Percentiles rank a stretch among this genome's conserved stretches.
phyloP scores from a whole-genome alignment of 306 rosid species.

The Acacia crassicarpa region DNA sequence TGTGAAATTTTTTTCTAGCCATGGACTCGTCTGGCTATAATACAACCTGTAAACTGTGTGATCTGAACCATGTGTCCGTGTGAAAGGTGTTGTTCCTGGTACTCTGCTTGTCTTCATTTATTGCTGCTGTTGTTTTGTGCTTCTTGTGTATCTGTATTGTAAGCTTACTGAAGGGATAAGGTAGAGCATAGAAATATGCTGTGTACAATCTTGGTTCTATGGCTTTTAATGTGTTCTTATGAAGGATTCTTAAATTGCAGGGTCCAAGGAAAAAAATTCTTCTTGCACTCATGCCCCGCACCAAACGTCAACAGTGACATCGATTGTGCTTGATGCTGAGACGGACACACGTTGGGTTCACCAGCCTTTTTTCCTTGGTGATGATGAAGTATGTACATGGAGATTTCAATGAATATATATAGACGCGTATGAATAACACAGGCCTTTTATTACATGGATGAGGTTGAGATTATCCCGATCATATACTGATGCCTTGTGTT shows the following conservation, averaged over 20 bases:
- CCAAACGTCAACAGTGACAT: conserved; percentile 55
- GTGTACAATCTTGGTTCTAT: neutral
- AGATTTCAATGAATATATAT: conserved; percentile 23
- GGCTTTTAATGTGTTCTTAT: conserved; percentile 26
- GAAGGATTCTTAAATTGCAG: conserved; percentile 54
- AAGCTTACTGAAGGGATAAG: neutral
- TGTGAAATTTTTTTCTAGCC: neutral
- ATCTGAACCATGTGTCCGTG: neutral
- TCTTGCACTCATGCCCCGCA: conserved; percentile 69
- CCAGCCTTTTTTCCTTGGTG: conserved; percentile 6
- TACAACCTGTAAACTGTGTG: conserved; percentile 5
- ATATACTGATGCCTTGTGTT: conserved; percentile 29
- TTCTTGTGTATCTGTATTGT: neutral
- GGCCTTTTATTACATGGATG: conserved; percentile 25
- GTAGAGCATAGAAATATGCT: neutral
- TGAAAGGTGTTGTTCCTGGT: neutral
- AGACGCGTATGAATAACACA: neutral
- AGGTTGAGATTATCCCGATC: conserved; percentile 30
- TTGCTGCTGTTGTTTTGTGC: neutral
- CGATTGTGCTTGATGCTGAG: conserved; percentile 27
- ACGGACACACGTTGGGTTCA: conserved; percentile 25
- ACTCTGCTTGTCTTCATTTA: neutral
- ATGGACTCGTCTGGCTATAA: neutral
- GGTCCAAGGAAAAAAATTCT: conserved; percentile 94
- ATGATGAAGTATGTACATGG: conserved; percentile 29